Evolutionary conservation across 2,329 filamentous ascomycete genomes (phyloP).

Genomic region (Hysterium pulicare): DNA sequence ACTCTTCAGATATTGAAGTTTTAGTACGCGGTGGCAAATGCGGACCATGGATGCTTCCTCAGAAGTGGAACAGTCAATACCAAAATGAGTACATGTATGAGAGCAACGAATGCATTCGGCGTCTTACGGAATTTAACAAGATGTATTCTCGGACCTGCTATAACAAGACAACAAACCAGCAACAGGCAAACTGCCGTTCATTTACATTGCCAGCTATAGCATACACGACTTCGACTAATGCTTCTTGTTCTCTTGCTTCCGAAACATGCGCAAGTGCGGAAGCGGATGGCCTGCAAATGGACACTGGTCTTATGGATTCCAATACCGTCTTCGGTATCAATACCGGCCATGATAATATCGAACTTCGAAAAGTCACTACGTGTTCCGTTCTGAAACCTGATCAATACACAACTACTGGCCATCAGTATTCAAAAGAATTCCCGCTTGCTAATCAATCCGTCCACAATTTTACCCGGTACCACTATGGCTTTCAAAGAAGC

Average conservation of each 20-base stretch:
- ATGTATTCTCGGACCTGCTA: conserved; percentile 9
- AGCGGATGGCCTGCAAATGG: conserved; percentile 5
- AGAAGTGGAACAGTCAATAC: conserved; percentile 1
- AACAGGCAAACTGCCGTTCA: conserved; percentile 3
- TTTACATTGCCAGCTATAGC: conserved; percentile 5
- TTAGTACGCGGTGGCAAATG: conserved; percentile 6
- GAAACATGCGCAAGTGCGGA: conserved; percentile 2
- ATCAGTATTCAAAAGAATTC: neutral
- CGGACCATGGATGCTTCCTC: conserved; percentile 5
- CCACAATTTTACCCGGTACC: conserved; percentile 1
- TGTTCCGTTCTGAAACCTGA: conserved; percentile 6
- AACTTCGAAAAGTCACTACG: conserved; percentile 5
- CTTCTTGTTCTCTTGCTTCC: conserved; percentile 6
- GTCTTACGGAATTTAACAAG: conserved; percentile 4
- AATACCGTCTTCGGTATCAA: conserved; percentile 5
- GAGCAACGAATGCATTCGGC: conserved; percentile 4
- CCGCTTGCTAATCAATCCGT: neutral
- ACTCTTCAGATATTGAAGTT: conserved; percentile 5
- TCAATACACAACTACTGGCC: conserved; percentile 3
- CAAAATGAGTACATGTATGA: conserved; percentile 6
- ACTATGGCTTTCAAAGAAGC: neutral
- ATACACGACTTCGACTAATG: conserved; percentile 2
- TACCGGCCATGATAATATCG: conserved; percentile 5
- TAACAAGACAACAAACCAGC: conserved; percentile 3
- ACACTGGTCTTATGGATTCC: conserved; percentile 9